Conservation (phyloP, 2,329 filamentous ascomycete species). For the Nemania abortiva region DNA sequence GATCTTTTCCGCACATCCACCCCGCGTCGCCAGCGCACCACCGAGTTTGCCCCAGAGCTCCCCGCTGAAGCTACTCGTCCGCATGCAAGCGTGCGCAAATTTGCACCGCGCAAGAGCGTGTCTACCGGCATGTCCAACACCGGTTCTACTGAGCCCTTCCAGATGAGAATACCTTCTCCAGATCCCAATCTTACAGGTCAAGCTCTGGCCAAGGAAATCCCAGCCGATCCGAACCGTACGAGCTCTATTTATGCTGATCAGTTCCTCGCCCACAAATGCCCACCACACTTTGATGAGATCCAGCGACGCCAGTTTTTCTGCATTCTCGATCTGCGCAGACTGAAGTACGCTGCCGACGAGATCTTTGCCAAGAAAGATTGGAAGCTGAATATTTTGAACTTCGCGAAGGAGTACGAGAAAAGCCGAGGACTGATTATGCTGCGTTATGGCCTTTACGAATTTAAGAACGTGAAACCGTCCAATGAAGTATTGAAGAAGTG, state of each 20-base stretch:
- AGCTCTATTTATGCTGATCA: conserved; percentile 71
- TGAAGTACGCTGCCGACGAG: conserved; percentile 72
- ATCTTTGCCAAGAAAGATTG: conserved; percentile 72
- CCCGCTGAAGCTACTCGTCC: conserved; percentile 45
- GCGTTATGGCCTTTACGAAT: conserved; percentile 72
- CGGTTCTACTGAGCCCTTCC: conserved; percentile 65
- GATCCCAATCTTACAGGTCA: conserved; percentile 69
- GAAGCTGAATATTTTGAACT: conserved; percentile 72
- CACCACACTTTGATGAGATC: conserved; percentile 67
- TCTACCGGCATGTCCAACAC: conserved; percentile 64
- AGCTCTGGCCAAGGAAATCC: conserved; percentile 65
- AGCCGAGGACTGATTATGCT: conserved; percentile 71
- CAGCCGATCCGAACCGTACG: conserved; percentile 63
- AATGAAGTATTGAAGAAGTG: conserved; percentile 69
- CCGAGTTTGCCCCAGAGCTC: conserved; percentile 49
- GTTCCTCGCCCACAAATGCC: conserved; percentile 68
- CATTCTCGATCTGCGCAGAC: conserved; percentile 70
- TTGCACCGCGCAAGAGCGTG: conserved; percentile 55
- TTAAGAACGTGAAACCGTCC: conserved; percentile 71
- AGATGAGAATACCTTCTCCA: conserved; percentile 69
- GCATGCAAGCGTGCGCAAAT: conserved; percentile 47
- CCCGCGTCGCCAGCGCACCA: conserved; percentile 45
- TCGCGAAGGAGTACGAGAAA: conserved; percentile 74
- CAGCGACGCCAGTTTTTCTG: conserved; percentile 73
- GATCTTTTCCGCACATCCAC: conserved; percentile 51